Evolutionary conservation across 2,329 filamentous ascomycete genomes (phyloP), one percentile per base, ranked within the genome.

Genomic region (Colletotrichum camelliae): DNA sequence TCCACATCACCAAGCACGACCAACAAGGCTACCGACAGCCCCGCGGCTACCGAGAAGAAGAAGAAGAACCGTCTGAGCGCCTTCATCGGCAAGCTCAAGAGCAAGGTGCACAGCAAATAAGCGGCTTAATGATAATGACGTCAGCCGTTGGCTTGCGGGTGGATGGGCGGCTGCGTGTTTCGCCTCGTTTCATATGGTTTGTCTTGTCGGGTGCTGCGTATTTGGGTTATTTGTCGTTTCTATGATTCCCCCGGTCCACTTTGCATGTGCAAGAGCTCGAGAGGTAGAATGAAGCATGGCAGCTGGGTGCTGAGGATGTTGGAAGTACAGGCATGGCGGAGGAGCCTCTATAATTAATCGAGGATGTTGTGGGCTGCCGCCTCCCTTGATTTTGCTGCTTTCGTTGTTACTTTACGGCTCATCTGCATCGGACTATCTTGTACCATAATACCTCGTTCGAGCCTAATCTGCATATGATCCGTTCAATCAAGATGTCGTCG

Each of bases 11-110:
- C 80, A 29, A 78, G 77, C 69, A 78, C 77, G 67, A 80, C 48
- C 64, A 48, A 78, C 75, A 84, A 84, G 77, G 79, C 83, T 18
- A 77, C 83, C 12, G 71, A 74, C 24, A 76, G 74, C 71, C 71
- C 74, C 16, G 61, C 74, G 33, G 71, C 43, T 24, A 84, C 85
- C 18, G 88, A 91, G 67, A 92, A 91, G 86, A 94, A 93, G 88
- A 93, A 93, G 88, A 93, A 92, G 87, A 88, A 91, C 83, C 88
- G 92, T 70, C 80, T 93, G 75, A 94, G 92, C 84, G 85, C 88
- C 69, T 89, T 94, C 80, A 91, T 94, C 81, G 86, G 84, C 84
- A 91, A 90, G 86, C 80, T 91, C 80, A 89, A 89, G 84, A 81
- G 85, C 79, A 91, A 85, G 84, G 78, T 86, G 72, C 81, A 83